These are phyloP conservation scores for Diaporthe amygdali DNA, from an alignment of 2,329 filamentous ascomycete genomes.

Conservation along the genomic window DNA sequence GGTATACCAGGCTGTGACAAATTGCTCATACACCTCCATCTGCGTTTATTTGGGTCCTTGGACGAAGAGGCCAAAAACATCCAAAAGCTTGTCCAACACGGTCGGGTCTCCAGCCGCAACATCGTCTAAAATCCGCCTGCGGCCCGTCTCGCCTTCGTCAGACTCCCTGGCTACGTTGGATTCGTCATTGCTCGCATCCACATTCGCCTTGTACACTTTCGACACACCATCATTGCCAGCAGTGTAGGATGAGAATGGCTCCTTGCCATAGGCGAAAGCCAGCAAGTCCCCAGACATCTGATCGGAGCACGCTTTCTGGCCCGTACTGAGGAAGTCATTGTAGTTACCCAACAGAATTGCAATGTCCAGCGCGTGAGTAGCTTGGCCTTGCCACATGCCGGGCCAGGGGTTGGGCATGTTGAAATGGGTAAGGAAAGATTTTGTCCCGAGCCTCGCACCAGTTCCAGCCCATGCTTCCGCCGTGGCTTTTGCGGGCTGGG, in stretches of 20 bases:
- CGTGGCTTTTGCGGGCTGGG: background rate
- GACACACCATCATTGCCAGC: background rate
- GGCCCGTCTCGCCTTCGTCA: background rate
- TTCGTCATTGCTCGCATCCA: constrained; percentile 13
- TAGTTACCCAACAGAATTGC: constrained; percentile 52
- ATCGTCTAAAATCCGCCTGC: constrained; percentile 17
- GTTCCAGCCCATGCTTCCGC: constrained; percentile 15
- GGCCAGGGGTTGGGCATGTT: constrained; percentile 54
- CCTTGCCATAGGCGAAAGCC: constrained; percentile 42
- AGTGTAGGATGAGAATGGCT: constrained; percentile 24
- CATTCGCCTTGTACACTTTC: constrained; percentile 21
- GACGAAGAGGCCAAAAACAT: constrained; percentile 19
- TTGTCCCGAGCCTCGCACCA: background rate
- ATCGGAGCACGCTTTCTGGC: constrained; percentile 37
- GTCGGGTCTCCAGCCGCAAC: constrained; percentile 12
- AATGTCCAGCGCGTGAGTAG: constrained; percentile 50
- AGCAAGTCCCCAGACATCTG: constrained; percentile 43
- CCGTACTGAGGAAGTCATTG: constrained; percentile 40
- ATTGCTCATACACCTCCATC: background rate
- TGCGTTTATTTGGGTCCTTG: constrained; percentile 12
- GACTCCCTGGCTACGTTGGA: background rate
- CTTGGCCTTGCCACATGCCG: constrained; percentile 44
- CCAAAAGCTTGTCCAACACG: constrained; percentile 23
- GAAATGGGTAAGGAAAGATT: constrained; percentile 38
- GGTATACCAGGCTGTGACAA: too few species aligned